phyloP scores from a whole-genome alignment of 2,329 filamentous ascomycete genomes.

The Ceratocystis albifundus region DNA sequence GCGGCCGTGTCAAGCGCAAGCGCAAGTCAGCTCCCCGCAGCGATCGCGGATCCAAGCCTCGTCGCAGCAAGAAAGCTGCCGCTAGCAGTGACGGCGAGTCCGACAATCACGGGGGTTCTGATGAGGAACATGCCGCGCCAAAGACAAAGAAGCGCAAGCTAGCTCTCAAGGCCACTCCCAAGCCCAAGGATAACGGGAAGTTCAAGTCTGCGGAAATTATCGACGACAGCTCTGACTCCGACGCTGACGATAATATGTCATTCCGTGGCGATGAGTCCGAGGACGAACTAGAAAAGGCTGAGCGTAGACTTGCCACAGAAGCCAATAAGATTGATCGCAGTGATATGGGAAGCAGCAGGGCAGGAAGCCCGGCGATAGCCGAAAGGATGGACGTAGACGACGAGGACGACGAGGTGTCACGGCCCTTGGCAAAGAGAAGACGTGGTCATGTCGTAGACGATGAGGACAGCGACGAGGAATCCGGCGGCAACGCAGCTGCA shows the following conservation, averaged over 20 bases:
- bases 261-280: slow-evolving; percentile 25
- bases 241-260: slow-evolving; percentile 28
- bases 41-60: slow-evolving; percentile 34
- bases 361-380: slow-evolving; percentile 7
- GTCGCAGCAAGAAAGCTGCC: slow-evolving; percentile 49
- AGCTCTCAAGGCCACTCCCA: slow-evolving; percentile 36
- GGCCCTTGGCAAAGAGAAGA: slow-evolving; percentile 33
- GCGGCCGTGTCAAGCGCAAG: slow-evolving; percentile 68
- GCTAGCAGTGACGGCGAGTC: slow-evolving; percentile 32
- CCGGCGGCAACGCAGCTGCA: slow-evolving; percentile 27
- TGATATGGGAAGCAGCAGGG: slow-evolving; percentile 9
- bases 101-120: slow-evolving; percentile 31
- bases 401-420: slow-evolving; percentile 42
- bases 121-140: slow-evolving; percentile 34
- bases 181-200: slow-evolving; percentile 37
- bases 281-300: slow-evolving; percentile 29
- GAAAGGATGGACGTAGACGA: slow-evolving; percentile 47
- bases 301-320: slow-evolving; percentile 27
- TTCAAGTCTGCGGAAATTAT: slow-evolving; percentile 81
- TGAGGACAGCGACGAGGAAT: slow-evolving; percentile 44
- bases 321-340: slow-evolving; percentile 13
- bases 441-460: slow-evolving; percentile 38
- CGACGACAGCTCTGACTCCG: slow-evolving; percentile 36
- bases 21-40: slow-evolving; percentile 43
- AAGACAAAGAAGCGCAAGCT: slow-evolving; percentile 51